Evolutionary conservation across 1,284 basidiomycete species (phyloP), one percentile per base, ranked within the genome.

Genomic region (Tetrapyrgos nigripes): DNA sequence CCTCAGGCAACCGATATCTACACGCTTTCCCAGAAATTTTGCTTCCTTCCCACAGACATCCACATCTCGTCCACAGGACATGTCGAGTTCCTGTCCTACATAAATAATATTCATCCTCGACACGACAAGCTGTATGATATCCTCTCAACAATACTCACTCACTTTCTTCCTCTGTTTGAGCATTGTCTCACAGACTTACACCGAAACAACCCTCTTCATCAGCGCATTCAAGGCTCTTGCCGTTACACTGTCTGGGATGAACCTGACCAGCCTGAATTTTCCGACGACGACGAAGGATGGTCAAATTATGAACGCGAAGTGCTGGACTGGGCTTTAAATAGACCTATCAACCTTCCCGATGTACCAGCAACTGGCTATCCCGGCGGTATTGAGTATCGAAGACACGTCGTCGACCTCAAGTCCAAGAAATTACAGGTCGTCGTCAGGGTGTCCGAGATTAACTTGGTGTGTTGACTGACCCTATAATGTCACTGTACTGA

Each of bases 31-130:
- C 59, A 67, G 2, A 47, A 66, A 14, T 81, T 76, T 61, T 68
- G 78, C 9, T 73, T 79, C 60, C 71, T 86, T 13, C 84, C 85
- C 6, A 76, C 83, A 5, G 74, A 80, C 46, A 77, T 84, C 26
- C 64, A 61, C 29, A 68, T 85, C 27, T 73, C 76, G 13, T 51
- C 66, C 5, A 57, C 70, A 4, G 71, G 66, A 17, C 59, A 53
- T 24, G 76, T 71, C n/a, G 68, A 69, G 58, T 76, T 80, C 47
- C 60, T 72, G 11, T 78, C 79, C 4, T 86, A 86, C 68, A 84
- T 86, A 70, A 85, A 85, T 69, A 82, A 84, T 58, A 67, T 86
- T n/a, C 69, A 85, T 57, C 81, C 79, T 9, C 60, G 62, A 11
- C 64, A 76, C 37, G 58, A 58, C 0, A 43, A 62, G 2, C 66